A percentile compares a stretch with the other conserved stretches of the same genome.
Conservation (phyloP, 2,329 filamentous ascomycete genomes). For the Eutypella sp. region DNA sequence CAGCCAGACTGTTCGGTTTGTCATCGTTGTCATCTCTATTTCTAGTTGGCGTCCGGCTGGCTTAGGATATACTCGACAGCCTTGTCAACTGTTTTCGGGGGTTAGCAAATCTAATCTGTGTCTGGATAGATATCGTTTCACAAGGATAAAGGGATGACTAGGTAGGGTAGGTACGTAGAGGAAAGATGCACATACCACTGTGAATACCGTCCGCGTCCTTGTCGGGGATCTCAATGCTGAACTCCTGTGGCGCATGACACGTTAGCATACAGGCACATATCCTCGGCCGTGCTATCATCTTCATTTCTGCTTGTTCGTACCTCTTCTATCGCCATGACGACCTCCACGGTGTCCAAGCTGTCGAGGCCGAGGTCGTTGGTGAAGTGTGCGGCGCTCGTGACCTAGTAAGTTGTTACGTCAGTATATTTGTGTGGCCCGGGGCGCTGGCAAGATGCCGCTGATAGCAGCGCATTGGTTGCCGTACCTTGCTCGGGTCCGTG, state of each 20-base stretch:
- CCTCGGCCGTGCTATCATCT: no score
- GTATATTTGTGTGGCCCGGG: no score
- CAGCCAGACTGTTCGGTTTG: no score
- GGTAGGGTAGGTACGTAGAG: neutral
- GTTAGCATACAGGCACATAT: no score
- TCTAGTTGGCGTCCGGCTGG: slow-evolving; percentile 81
- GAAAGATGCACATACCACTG: slow-evolving; percentile 63
- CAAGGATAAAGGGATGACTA: slow-evolving; percentile 12
- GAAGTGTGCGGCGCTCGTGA: slow-evolving; percentile 82
- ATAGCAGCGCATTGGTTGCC: slow-evolving; percentile 21
- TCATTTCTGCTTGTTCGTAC: no score
- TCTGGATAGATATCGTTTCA: no score
- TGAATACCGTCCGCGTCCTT: slow-evolving; percentile 94
- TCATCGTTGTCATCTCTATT: no score
- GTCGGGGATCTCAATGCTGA: slow-evolving; percentile 94
- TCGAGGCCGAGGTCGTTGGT: slow-evolving; percentile 95
- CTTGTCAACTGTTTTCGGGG: slow-evolving; percentile 68
- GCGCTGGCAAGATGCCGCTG: no score
- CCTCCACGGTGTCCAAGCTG: slow-evolving; percentile 96
- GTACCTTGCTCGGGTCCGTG: slow-evolving; percentile 60
- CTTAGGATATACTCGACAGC: slow-evolving; percentile 89
- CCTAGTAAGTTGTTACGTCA: slow-evolving; percentile 47
- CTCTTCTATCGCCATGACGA: slow-evolving; percentile 99
- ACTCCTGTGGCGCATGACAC: slow-evolving; percentile 42
- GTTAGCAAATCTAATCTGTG: no score